Percentiles rank a stretch among this genome's conserved stretches.
These are phyloP conservation scores for Yamadazyma mexicana DNA, from an alignment of 1,139 yeast genomes.

Conservation along the genomic window DNA sequence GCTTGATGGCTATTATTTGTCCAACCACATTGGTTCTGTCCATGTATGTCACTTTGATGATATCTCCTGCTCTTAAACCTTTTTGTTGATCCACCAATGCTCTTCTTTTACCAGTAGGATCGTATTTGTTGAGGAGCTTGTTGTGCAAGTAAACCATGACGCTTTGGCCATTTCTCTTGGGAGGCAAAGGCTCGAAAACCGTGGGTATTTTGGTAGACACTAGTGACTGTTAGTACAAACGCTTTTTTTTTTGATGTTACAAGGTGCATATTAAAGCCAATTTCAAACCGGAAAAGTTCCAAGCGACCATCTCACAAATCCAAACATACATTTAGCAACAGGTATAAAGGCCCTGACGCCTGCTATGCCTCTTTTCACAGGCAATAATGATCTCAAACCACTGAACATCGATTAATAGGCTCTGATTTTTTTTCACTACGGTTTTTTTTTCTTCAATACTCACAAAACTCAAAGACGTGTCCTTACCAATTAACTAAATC, in stretches of 20 bases:
- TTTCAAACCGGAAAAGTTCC: too few relatives aligned
- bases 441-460: slow-evolving; percentile 1
- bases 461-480: slow-evolving; percentile 5
- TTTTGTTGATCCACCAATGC: slow-evolving; percentile 52
- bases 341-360: slow-evolving; percentile 6
- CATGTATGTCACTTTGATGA: slow-evolving; percentile 71
- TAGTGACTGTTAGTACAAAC: slow-evolving; percentile 3
- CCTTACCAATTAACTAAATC: neutral
- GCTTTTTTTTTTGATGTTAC: too few relatives aligned
- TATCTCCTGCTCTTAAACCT: slow-evolving; percentile 78
- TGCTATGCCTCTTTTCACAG: slow-evolving; percentile 4
- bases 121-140: slow-evolving; percentile 57
- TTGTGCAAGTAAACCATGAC: slow-evolving; percentile 50
- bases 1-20: slow-evolving; percentile 71
- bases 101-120: slow-evolving; percentile 72
- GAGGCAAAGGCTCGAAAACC: slow-evolving; percentile 56
- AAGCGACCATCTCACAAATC: slow-evolving; percentile 5
- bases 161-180: slow-evolving; percentile 49
- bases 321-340: slow-evolving; percentile 8
- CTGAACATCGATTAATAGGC: slow-evolving; percentile 5
- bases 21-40: slow-evolving; percentile 75
- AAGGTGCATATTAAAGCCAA: too few relatives aligned
- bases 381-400: slow-evolving; percentile 7
- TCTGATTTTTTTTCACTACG: neutral
- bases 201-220: slow-evolving; percentile 25